Evolutionary conservation across 2,329 filamentous ascomycete species (phyloP), one percentile per base, ranked within the genome.

Genomic region (Pyrenophora tritici-repentis): DNA sequence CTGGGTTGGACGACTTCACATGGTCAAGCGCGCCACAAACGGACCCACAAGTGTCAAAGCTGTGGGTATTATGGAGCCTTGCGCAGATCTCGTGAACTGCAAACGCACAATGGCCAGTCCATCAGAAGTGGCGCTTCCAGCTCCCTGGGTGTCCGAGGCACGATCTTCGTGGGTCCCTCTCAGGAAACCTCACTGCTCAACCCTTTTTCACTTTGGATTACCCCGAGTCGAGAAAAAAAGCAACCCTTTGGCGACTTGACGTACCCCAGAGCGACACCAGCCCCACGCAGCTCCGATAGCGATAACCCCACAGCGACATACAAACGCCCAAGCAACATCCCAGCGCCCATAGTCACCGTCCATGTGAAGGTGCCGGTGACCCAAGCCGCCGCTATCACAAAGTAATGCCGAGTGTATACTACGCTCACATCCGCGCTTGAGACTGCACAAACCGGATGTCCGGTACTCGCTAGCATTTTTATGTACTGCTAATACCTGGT

Each of bases 301-400:
- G 31, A 24, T 32, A 47, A 47, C 48, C 42, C 42, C 43, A 42
- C 38, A 48, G 39, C 43, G 32, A 24, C 38, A 42, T 20, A 20
- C 18, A n/a, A n/a, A 5, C 26, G 22, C 17, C 49, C 26, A 48
- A 39, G 52, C 53, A 56, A 37, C 43, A 41, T 38, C 45, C 50
- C 42, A 47, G 42, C 50, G 10, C 6, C 24, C 26, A 29, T 10
- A 29, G 50, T 50, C 33, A 34, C 38, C 42, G 16, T 18, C 46
- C 22, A 46, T 40, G 40, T 40, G 40, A 42, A 31, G 17, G 20
- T 41, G 13, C 37, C 45, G 31, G 41, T 40, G 43, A 38, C 20
- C 26, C 26, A 20, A 40, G 33, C 41, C 34, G 36, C 26, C 31
- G 31, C 45, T 31, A 44, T 39, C 36, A 52, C 44, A 42, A 33